Percentiles rank a stretch among this genome's conserved stretches.
Evolutionary conservation across 2,329 filamentous ascomycete genomes (phyloP).

Genomic region (Pseudogymnoascus sp.): DNA sequence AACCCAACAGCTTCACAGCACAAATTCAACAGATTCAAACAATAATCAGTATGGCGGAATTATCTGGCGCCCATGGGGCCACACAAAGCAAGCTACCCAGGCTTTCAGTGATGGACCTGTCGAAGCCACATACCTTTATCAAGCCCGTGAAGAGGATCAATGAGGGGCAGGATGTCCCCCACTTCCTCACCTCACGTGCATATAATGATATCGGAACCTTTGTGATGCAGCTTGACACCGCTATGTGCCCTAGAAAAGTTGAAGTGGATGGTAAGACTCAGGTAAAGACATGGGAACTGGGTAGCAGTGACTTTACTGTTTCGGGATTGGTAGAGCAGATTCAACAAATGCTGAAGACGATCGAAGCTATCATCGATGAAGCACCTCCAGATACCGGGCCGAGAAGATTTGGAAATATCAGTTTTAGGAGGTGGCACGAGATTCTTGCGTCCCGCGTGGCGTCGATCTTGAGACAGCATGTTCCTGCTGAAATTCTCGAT

Average conservation of each 20-base stretch:
- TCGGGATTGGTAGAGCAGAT: constrained; percentile 49
- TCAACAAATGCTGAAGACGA: constrained; percentile 53
- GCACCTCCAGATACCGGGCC: constrained; percentile 79
- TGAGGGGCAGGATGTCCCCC: constrained; percentile 69
- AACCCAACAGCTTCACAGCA: not conserved
- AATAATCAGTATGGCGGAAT: not conserved
- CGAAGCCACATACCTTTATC: constrained; percentile 48
- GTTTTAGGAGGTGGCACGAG: constrained; percentile 76
- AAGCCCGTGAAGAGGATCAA: constrained; percentile 73
- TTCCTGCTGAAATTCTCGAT: constrained; percentile 30
- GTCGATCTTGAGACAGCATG: constrained; percentile 37
- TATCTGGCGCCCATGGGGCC: not conserved
- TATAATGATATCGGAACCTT: constrained; percentile 85
- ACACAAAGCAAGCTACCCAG: constrained; percentile 4
- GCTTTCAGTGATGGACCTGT: constrained; percentile 35
- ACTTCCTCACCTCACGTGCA: constrained; percentile 71
- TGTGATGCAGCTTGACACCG: constrained; percentile 78
- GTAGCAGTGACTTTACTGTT: constrained; percentile 35
- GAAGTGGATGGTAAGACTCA: constrained; percentile 31
- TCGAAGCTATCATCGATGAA: constrained; percentile 62
- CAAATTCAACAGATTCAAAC: not conserved
- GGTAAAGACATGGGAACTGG: constrained; percentile 43
- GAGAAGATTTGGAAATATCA: constrained; percentile 82
- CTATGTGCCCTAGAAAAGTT: constrained; percentile 64
- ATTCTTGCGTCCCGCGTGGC: constrained; percentile 54